Conservation (phyloP, 129 eudicot genomes). For the Rutidosis leptorrhynchoides region DNA sequence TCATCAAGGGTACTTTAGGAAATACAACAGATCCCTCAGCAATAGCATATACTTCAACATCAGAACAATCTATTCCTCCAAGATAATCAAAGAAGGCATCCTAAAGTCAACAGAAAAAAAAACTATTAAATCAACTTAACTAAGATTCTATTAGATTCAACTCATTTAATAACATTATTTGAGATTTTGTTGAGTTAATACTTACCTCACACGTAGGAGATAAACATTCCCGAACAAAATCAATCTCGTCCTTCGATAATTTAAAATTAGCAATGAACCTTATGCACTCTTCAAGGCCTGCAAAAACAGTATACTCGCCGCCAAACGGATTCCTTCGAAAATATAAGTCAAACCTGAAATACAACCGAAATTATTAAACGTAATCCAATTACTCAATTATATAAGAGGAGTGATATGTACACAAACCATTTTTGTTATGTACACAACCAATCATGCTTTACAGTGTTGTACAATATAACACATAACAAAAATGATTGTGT, state of each 20-base stretch:
- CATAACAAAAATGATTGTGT: no score
- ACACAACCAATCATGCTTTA: no score
- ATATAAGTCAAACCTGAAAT: constrained; percentile 88
- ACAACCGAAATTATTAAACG: neutral
- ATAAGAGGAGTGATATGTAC: no score
- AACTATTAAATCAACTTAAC: constrained; percentile 8
- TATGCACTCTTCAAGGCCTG: constrained; percentile 95
- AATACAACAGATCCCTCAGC: constrained; percentile 91
- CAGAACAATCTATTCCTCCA: constrained; percentile 79
- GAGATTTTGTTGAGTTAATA: neutral
- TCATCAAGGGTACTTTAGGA: constrained; percentile 90
- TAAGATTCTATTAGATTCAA: neutral
- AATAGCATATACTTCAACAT: constrained; percentile 81
- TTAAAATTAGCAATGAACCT: constrained; percentile 82
- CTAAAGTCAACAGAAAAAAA: constrained; percentile 34
- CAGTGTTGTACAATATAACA: no score
- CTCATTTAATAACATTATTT: neutral
- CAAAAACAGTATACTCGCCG: constrained; percentile 92
- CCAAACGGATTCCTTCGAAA: constrained; percentile 92
- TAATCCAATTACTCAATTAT: constrained; percentile 12
- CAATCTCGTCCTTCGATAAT: constrained; percentile 69
- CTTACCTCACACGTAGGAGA: constrained; percentile 87
- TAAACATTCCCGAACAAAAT: constrained; percentile 56
- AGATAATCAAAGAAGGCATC: constrained; percentile 85
- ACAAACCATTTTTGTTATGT: no score